A percentile compares a stretch with the other conserved stretches of the same genome.
Evolutionary conservation across 148 eudicot genomes (phyloP).

Genomic region (Pharnaceum exiguum): DNA sequence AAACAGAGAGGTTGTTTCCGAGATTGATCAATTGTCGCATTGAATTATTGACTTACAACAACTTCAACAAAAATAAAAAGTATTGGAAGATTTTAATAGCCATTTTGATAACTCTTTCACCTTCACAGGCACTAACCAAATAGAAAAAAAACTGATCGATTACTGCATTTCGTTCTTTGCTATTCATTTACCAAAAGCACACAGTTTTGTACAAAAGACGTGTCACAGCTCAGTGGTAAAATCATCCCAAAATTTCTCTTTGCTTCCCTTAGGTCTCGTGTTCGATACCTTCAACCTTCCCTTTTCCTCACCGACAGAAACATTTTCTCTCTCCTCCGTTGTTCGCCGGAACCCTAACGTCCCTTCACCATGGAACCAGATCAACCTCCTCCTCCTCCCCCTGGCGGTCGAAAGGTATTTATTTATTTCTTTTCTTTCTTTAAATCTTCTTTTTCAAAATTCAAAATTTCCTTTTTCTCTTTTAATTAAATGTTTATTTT

Average conservation of each 20-base stretch:
- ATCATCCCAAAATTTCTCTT: fast-evolving
- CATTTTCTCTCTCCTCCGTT: background rate
- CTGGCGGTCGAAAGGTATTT: background rate
- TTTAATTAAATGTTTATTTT: too few species aligned
- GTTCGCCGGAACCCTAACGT: slow-evolving; percentile 21
- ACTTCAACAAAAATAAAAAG: too few species aligned
- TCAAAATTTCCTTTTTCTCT: too few species aligned
- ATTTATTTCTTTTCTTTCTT: background rate
- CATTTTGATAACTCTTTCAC: too few species aligned
- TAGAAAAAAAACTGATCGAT: too few species aligned
- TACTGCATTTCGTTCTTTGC: background rate
- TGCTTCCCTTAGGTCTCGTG: background rate
- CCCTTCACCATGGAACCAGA: slow-evolving; percentile 26
- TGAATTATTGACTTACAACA: too few species aligned
- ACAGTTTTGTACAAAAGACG: background rate
- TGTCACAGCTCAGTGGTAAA: background rate
- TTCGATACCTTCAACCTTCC: slow-evolving; percentile 20
- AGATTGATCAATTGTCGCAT: too few species aligned
- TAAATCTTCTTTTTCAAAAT: too few species aligned
- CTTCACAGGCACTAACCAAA: too few species aligned
- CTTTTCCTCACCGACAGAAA: background rate
- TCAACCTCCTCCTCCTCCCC: slow-evolving; percentile 19
- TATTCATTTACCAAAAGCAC: background rate
- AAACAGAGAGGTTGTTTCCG: too few species aligned
- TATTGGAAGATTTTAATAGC: too few species aligned